These are phyloP conservation scores for Pseudogymnoascus sp. DNA, from an alignment of 2,329 filamentous ascomycete species.

Conservation along the genomic window DNA sequence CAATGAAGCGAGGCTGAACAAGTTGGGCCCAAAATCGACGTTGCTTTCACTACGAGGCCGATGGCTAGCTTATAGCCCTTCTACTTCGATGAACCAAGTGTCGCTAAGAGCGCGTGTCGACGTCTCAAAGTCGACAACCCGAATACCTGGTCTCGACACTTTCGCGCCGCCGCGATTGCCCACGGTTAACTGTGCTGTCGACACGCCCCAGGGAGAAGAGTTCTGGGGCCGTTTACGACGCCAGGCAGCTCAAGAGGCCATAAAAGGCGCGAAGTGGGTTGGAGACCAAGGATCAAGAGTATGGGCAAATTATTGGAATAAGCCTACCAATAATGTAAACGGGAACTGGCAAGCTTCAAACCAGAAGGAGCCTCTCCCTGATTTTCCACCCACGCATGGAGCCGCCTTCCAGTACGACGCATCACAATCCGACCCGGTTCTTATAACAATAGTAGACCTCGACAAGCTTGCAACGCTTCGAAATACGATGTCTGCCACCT, in stretches of 20 bases:
- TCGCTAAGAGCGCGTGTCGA: conserved; percentile 61
- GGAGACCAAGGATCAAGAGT: conserved; percentile 69
- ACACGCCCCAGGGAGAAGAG: conserved; percentile 64
- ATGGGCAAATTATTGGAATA: conserved; percentile 76
- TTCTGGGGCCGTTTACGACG: conserved; percentile 70
- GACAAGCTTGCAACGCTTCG: conserved; percentile 47
- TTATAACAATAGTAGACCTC: conserved; percentile 69
- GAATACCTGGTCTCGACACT: conserved; percentile 48
- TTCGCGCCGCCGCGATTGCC: conserved; percentile 65
- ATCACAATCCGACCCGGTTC: conserved; percentile 56
- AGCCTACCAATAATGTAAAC: conserved; percentile 35
- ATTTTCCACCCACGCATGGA: conserved; percentile 72
- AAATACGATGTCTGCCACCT: conserved; percentile 42
- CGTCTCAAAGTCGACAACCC: conserved; percentile 45
- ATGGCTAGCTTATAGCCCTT: conserved; percentile 70
- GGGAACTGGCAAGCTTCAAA: conserved; percentile 14
- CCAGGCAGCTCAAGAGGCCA: conserved; percentile 70
- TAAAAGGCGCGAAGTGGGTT: conserved; percentile 67
- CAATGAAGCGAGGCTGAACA: conserved; percentile 32
- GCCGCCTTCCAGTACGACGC: conserved; percentile 43
- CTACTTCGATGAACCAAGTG: conserved; percentile 61
- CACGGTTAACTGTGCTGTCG: conserved; percentile 57
- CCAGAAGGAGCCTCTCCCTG: conserved; percentile 28
- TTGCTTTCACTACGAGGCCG: conserved; percentile 63
- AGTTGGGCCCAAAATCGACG: conserved; percentile 34